phyloP scores from a whole-genome alignment of 768 basidiomycete species.

The Tulasnella sp. region DNA sequence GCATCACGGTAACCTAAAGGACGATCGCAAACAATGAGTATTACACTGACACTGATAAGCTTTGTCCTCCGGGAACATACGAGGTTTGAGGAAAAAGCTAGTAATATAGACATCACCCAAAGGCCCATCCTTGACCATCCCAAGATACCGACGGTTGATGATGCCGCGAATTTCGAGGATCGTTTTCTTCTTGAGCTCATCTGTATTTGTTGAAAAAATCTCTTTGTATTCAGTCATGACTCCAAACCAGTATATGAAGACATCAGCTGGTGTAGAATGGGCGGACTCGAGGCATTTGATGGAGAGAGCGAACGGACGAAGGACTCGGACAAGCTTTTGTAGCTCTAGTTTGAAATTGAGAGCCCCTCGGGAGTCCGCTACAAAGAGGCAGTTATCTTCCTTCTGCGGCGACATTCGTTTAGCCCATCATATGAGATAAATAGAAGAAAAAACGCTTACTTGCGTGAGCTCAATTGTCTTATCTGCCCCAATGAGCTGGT shows the following conservation, averaged over 20 bases:
- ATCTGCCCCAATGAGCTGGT: no score
- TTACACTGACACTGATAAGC: no score
- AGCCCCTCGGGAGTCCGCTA: no score
- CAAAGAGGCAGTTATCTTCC: no score
- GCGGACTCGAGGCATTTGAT: constrained; percentile 40
- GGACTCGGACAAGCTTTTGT: neutral
- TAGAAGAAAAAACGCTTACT: no score
- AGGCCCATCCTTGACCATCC: constrained; percentile 38
- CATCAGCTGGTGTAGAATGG: constrained; percentile 37
- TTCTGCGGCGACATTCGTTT: no score
- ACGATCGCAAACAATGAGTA: no score
- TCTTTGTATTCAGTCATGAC: constrained; percentile 34
- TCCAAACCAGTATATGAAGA: constrained; percentile 42
- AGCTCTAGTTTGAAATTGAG: no score
- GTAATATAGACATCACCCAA: constrained; percentile 37
- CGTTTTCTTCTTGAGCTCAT: no score
- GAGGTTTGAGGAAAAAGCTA: constrained; percentile 41
- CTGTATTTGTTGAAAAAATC: constrained; percentile 18
- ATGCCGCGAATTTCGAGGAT: constrained; percentile 37
- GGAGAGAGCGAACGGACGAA: constrained; percentile 35
- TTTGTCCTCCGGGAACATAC: constrained; percentile 31
- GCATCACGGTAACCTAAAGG: no score
- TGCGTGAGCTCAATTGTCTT: no score
- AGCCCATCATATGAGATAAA: no score
- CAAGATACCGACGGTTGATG: constrained; percentile 35